These are phyloP conservation scores for Apiospora arundinis DNA, from an alignment of 2,329 filamentous ascomycete species.

Conservation along the genomic window DNA sequence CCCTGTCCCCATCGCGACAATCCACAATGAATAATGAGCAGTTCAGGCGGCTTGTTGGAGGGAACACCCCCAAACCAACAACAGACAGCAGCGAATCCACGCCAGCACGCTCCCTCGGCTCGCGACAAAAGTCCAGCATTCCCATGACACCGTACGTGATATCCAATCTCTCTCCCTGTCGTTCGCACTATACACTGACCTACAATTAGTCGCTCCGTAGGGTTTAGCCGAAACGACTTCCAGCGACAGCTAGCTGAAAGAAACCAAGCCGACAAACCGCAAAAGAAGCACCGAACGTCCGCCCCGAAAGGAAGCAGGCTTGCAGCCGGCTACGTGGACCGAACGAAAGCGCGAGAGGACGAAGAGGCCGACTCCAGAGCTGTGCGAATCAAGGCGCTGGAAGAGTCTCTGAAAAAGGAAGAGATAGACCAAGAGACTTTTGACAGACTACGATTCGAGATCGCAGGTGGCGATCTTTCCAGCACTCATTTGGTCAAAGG, in stretches of 20 bases:
- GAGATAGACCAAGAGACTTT: constrained; percentile 84
- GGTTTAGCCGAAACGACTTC: constrained; percentile 69
- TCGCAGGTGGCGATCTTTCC: constrained; percentile 80
- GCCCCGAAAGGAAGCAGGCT: constrained; percentile 85
- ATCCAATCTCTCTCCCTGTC: background rate
- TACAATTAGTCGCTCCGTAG: constrained; percentile 67
- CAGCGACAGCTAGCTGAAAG: constrained; percentile 83
- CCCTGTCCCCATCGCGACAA: background rate
- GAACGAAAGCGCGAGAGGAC: constrained; percentile 69
- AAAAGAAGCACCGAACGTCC: constrained; percentile 79
- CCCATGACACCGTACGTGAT: constrained; percentile 87
- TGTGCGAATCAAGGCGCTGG: constrained; percentile 76
- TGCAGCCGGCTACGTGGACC: constrained; percentile 82
- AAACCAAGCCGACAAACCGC: constrained; percentile 58
- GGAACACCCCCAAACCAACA: constrained; percentile 49
- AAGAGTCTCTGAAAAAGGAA: constrained; percentile 81
- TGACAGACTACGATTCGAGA: constrained; percentile 74
- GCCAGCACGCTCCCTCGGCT: constrained; percentile 64
- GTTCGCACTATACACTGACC: background rate
- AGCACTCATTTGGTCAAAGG: constrained; percentile 93
- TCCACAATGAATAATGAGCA: constrained; percentile 89
- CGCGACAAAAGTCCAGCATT: constrained; percentile 79
- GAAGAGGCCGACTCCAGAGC: constrained; percentile 61
- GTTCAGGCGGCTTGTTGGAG: constrained; percentile 80
- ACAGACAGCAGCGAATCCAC: constrained; percentile 53